A percentile compares a stretch with the other conserved stretches of the same genome.
These are phyloP conservation scores for Xylaria cubensis DNA, from an alignment of 495 filamentous ascomycete genomes.

Conservation along the genomic window DNA sequence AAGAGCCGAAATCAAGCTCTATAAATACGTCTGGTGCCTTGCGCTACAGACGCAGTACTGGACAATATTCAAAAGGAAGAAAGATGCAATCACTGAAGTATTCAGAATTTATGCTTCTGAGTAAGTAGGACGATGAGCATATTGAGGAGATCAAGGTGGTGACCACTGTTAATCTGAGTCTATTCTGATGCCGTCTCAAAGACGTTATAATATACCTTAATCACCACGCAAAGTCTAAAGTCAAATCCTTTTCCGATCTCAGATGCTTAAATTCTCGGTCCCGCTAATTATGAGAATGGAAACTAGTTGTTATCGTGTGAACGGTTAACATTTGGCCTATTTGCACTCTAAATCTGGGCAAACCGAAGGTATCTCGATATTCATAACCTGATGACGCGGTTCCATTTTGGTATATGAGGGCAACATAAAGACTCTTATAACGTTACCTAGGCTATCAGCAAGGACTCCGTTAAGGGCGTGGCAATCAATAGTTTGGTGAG, in stretches of 20 bases:
- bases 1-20: background rate
- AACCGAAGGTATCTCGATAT: background rate
- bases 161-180: background rate
- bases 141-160: background rate
- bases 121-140: background rate
- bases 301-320: too few relatives aligned
- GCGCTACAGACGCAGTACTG: background rate
- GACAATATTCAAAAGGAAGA: background rate
- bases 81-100: background rate
- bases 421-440: background rate
- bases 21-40: background rate
- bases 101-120: background rate
- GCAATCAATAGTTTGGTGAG: background rate
- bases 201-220: background rate
- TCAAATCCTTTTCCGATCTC: background rate
- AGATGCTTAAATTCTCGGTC: background rate
- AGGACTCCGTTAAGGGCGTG: background rate
- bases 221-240: background rate
- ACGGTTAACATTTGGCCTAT: background rate
- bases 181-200: background rate
- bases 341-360: background rate
- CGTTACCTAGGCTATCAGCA: background rate
- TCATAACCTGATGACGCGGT: background rate
- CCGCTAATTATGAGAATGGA: background rate
- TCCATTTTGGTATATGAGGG: background rate